Base-by-base conservation (phyloP, 169 alveolate species). In the Perkinsus marinus region DNA sequence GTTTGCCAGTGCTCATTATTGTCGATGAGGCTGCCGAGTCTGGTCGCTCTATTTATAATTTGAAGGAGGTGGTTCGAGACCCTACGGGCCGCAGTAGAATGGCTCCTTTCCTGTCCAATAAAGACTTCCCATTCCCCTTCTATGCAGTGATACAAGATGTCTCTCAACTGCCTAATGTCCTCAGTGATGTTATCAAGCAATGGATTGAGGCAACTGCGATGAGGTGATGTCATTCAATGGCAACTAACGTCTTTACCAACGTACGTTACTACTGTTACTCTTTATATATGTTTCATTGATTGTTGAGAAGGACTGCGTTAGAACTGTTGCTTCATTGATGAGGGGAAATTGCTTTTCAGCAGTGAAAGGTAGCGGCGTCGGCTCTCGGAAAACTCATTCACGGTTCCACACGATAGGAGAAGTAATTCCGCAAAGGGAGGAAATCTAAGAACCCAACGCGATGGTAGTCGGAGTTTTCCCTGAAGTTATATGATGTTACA, bases 61-160 rank as follows among this genome's bases (percentile, higher is more conserved):
- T 94, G 94, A 93, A 93, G 39, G 93, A 94, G 39, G 95, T 95
- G 22, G 90, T 92, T 0, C 92, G 93, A 68, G 94, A 91, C 0
- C 93, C 95, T 94, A 92, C 92, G 39, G 91, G 94, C 57, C 92
- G 94, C 34, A 94, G 93, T 92, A 90, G 92, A 43, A 92, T 93
- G 90, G 94, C 96, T 68, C 96, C 95, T 90, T 96, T 97, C 90
- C 95, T 97, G 90, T 95, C 96, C 93, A 94, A 96, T 46, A 95
- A 95, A 93, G 96, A 98, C 94, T 98, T 98, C 96, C 99, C 99
- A 30, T 98, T 98, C 91, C 99, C 98, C 91, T 97, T 97, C 92
- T 98, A 98, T 94, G 97, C 98, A 79, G 97, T 98, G 41, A 98
- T 98, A 17, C 97, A 97, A 92, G 98, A 96, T 90, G 93, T 96